Conservation (phyloP, 2,329 filamentous ascomycete species). For the Paraphoma chrysanthemicola region DNA sequence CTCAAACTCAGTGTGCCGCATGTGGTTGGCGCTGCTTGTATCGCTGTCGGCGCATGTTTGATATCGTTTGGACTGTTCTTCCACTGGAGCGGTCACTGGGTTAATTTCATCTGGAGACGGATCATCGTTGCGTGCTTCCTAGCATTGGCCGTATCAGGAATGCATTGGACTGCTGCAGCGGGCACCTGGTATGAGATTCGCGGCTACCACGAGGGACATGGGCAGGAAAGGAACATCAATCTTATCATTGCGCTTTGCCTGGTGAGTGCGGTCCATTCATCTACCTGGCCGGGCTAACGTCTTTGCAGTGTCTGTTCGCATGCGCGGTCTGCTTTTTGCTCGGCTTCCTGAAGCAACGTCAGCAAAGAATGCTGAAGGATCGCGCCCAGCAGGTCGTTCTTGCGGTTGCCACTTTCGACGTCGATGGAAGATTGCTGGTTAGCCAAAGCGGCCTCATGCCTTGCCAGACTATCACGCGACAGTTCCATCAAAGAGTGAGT, state of each 20-base stretch:
- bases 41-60: conserved; percentile 75
- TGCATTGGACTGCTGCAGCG: conserved; percentile 83
- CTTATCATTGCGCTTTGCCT: conserved; percentile 74
- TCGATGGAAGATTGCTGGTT: conserved; percentile 70
- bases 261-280: conserved; percentile 64
- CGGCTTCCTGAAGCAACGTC: conserved; percentile 47
- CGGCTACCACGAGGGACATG: conserved; percentile 52
- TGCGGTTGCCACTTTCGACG: conserved; percentile 71
- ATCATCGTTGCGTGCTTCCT: conserved; percentile 70
- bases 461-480: conserved; percentile 77
- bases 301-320: conserved; percentile 48
- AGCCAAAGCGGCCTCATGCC: conserved; percentile 73
- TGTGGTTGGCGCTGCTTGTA: conserved; percentile 72
- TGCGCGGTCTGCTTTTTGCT: conserved; percentile 46
- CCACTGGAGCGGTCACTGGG: conserved; percentile 77
- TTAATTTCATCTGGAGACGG: conserved; percentile 79
- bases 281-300: conserved; percentile 74
- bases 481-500: conserved; percentile 47
- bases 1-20: conserved; percentile 67
- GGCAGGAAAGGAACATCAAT: conserved; percentile 64
- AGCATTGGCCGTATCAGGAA: conserved; percentile 78
- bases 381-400: conserved; percentile 63
- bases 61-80: conserved; percentile 79
- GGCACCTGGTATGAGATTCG: conserved; percentile 71
- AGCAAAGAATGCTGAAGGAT: conserved; percentile 49